phyloP scores from a whole-genome alignment of 306 rosid species.

The Ceratonia siliqua region DNA sequence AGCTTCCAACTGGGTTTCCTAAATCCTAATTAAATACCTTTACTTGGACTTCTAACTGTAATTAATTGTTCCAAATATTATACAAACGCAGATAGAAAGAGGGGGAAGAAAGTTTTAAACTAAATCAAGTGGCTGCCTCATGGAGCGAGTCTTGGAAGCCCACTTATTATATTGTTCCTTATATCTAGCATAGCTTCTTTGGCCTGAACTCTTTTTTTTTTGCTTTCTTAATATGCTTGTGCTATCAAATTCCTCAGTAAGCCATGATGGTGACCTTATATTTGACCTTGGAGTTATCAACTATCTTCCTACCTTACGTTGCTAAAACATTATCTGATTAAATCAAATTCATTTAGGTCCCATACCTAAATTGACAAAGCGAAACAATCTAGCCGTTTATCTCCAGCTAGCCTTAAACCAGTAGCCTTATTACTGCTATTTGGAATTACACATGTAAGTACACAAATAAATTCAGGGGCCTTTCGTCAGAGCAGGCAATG shows the following conservation, averaged over 20 bases:
- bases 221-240: constrained; percentile 21
- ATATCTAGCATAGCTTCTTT: constrained; percentile 14
- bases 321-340: constrained; percentile 34
- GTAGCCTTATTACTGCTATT: background rate
- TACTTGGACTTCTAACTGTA: constrained; percentile 32
- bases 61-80: constrained; percentile 24
- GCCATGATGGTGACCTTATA: constrained; percentile 53
- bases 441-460: background rate
- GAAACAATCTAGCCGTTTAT: constrained; percentile 17
- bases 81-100: background rate
- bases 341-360: constrained; percentile 33
- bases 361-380: constrained; percentile 29
- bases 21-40: background rate
- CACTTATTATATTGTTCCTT: constrained; percentile 5
- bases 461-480: background rate
- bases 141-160: constrained; percentile 25
- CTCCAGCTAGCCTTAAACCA: background rate
- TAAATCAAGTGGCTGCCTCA: constrained; percentile 30
- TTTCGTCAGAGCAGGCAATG: background rate
- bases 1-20: constrained; percentile 10
- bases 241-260: constrained; percentile 15
- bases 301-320: constrained; percentile 19
- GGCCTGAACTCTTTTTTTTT: background rate
- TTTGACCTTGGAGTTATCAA: constrained; percentile 52
- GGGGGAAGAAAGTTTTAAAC: background rate